phyloP scores from a whole-genome alignment of 1,284 basidiomycete species.

The Rhodotorula sp. region DNA sequence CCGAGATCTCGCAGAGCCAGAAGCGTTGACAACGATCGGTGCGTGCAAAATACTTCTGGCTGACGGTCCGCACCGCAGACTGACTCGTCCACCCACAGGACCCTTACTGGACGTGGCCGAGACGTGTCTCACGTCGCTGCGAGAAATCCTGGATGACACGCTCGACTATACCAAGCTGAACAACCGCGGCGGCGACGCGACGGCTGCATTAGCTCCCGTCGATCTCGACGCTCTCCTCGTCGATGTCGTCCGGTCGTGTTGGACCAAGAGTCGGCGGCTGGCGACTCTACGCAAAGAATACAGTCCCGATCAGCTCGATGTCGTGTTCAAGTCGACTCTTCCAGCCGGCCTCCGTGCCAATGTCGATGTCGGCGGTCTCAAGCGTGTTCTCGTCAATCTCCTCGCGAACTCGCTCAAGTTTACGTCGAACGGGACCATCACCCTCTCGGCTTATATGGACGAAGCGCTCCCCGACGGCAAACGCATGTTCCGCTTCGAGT shows the following conservation, averaged over 20 bases:
- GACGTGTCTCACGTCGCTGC: slow-evolving; percentile 13
- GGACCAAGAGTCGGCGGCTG: neutral
- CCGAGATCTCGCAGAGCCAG: slow-evolving; percentile 13
- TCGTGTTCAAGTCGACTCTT: slow-evolving; percentile 5
- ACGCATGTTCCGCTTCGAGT: slow-evolving; percentile 7
- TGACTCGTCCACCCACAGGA: neutral
- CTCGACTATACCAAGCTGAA: slow-evolving; percentile 31
- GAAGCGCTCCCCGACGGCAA: neutral
- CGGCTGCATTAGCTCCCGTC: neutral
- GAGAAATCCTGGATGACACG: slow-evolving; percentile 29
- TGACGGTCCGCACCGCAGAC: no score
- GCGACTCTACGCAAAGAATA: neutral
- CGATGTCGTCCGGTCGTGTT: slow-evolving; percentile 8
- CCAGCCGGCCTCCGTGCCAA: neutral
- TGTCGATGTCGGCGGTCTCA: slow-evolving; percentile 17
- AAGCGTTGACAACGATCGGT: slow-evolving; percentile 5
- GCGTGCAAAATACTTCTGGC: no score
- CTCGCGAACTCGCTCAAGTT: slow-evolving; percentile 20
- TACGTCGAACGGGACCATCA: neutral
- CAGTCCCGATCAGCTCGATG: slow-evolving; percentile 1
- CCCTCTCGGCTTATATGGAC: neutral
- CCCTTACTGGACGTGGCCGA: slow-evolving; percentile 30
- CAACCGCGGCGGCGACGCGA: neutral
- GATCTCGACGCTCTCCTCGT: slow-evolving; percentile 6
- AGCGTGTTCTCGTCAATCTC: slow-evolving; percentile 20